Evolutionary conservation across 2,329 filamentous ascomycete species (phyloP), one percentile per base, ranked within the genome.

Genomic region (Cytospora paraplurivora): DNA sequence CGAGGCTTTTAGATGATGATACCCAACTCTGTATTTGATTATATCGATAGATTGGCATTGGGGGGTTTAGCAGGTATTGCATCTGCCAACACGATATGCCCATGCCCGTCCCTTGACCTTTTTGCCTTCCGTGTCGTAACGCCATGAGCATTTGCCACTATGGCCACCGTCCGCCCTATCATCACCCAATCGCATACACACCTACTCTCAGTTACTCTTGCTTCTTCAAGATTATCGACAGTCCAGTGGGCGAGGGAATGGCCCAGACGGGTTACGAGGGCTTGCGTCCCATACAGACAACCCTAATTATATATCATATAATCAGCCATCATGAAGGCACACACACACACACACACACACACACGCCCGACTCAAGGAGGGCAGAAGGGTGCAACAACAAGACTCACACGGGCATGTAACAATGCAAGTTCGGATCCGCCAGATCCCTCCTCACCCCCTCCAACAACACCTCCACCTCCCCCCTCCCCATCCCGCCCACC

Each of bases 21-120:
- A 62, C 59, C 59, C 59, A 34, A 57, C 19, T 41, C 17, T 62
- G 56, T 58, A 58, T 34, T 49, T 52, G 41, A 13, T 11, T 47
- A 8, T 47, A 47, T 21, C 51, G 51, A 61, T 55, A 60, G 58
- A 33, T 15, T 54, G n/a, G 33, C 27, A 49, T 49, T 50, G 32
- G 15, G n/a, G 12, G 56, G 27, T 27, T 27, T 32, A 17, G 53
- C 53, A 56, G 38, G 53, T 38, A 27, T 38, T 35, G 53, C 53
- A 38, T 56, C 35, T 56, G 53, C 53, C 7, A 56, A 41, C 8
- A 33, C 38, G 41, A 15, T 41, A 15, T 13, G 38, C 53, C 38
- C 27, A 35, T 19, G 34, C 41, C 41, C 53, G 53, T 32, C 17
- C 50, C 34, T 41, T 34, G 34, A 27, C 13, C 27, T 8, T 56